Evolutionary conservation across 2,329 filamentous ascomycete genomes (phyloP), one percentile per base, ranked within the genome.

Genomic region (Aspergillus puulaauensis): DNA sequence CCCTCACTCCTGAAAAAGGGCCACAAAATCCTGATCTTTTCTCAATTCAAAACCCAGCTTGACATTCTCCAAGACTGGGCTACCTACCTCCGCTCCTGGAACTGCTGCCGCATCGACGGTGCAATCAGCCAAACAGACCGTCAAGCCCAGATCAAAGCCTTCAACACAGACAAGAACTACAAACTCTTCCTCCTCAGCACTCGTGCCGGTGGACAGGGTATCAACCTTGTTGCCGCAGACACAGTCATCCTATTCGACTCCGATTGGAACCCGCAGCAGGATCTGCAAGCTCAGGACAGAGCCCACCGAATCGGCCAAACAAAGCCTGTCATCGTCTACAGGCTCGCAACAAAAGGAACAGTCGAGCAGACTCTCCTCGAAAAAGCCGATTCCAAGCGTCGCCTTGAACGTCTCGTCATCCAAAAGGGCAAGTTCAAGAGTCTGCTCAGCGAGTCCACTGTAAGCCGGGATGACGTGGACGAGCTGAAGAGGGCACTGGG

Each of bases 181-280:
- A 90, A 88, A 58, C 79, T 99, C 24, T 99, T 99, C 70, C 78
- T 98, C 3, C 82, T 99, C 0, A 93, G 90, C 3, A 99, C 95
- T 0, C 84, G 95, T 14, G 95, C 95, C 0, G 95, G 95, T 21
- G 95, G 95, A 0, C 92, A 96, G 68, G 93, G 93, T 50, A 98
- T 98, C 80, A 98, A 97, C 68, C 86, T 98, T 0, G 91, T 91
- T 0, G 88, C 88, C 1, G 93, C 93, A 0, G 93, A 98, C 66
- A 97, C 93, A 0, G 93, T 97, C 11, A 89, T 98, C 46, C 80
- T 98, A 0, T 98, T 95, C 65, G 93, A 98, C 73, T 86, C 82
- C 9, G 86, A 96, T 68, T 97, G 93, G 87, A 99, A 99, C 67
- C 95, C 95, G 0, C 95, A 99, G 72, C 93, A 97, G 70, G 95